phyloP scores from a whole-genome alignment of 148 eudicot species.

The Chenopodium album region DNA sequence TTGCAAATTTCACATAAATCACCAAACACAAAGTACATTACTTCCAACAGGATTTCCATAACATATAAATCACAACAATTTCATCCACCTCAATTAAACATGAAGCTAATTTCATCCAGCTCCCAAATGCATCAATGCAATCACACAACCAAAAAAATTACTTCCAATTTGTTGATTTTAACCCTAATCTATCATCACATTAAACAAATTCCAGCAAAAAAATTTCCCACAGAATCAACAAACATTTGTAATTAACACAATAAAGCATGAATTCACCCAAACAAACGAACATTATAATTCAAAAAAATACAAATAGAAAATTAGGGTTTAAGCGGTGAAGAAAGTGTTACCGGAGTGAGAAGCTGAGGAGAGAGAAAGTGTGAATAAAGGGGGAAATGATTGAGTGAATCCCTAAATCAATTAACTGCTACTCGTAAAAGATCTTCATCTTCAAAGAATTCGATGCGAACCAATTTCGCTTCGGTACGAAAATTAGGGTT shows the following conservation, averaged over 20 bases:
- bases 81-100: not conserved
- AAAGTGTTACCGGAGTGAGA: slow-evolving; percentile 15
- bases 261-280: not conserved
- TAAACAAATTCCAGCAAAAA: no score
- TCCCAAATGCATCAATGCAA: not conserved
- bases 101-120: not conserved
- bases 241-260: not conserved
- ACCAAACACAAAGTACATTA: not conserved
- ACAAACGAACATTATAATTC: not conserved
- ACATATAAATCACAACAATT: no score
- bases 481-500: slow-evolving; percentile 29
- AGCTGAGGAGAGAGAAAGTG: slow-evolving; percentile 2
- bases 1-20: slow-evolving; percentile 8
- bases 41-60: not conserved
- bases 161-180: not conserved
- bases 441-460: slow-evolving; percentile 16
- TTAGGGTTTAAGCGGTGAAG: slow-evolving; percentile 27
- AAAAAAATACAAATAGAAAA: not conserved
- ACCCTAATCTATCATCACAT: not conserved
- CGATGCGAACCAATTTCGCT: slow-evolving; percentile 20
- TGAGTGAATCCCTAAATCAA: not conserved
- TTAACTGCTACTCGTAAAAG: not conserved
- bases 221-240: not conserved
- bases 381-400: not conserved
- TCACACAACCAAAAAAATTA: not conserved